Base-by-base conservation (phyloP, 257 asterid genomes). In the Nicotiana attenuata region DNA sequence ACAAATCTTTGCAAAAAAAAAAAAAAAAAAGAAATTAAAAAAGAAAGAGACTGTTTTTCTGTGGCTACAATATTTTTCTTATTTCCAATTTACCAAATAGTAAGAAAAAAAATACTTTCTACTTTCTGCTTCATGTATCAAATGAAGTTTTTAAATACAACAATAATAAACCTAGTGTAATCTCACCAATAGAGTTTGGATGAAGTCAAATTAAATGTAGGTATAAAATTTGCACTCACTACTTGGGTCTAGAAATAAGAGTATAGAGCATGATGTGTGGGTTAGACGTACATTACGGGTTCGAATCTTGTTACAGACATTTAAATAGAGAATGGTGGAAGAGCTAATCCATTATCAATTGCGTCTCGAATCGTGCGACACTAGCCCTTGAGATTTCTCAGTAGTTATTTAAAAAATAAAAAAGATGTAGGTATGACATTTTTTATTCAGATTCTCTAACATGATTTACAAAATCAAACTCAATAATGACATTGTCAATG, bases 61-160 rank as follows among this genome's bases (percentile, higher is more conserved):
- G 80, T 75, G 64, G 80, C 80, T 75, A 50, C 2, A 47, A 26
- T 75, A 55, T 24, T 75, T 50, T 47, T 73, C 16, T 73, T 73
- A 24, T 73, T 7, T 35, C n/a, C 63, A 75, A 17, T 8, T 50
- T 73, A 50, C 45, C 80, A 50, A 75, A 26, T 14, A 24, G 24
- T 45, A 26, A 22, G 24, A 38, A 17, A 57, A 57, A 69, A 69
- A 69, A 20, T 22, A 20, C 20, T 5, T 3, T 20, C 35, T 71
- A 45, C 9, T 73, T 73, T 22, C 47, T 69, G 78, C 60, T 13
- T 71, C 16, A 24, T n/a, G n/a, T n/a, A n/a, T n/a, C n/a, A n/a
- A n/a, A n/a, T n/a, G n/a, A n/a, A n/a, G n/a, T n/a, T n/a, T n/a
- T n/a, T n/a, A n/a, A n/a, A n/a, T n/a, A n/a, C n/a, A n/a, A n/a